Base-by-base conservation (phyloP, 2,329 filamentous ascomycete genomes). In the Calonectria pseudoreteaudii region DNA sequence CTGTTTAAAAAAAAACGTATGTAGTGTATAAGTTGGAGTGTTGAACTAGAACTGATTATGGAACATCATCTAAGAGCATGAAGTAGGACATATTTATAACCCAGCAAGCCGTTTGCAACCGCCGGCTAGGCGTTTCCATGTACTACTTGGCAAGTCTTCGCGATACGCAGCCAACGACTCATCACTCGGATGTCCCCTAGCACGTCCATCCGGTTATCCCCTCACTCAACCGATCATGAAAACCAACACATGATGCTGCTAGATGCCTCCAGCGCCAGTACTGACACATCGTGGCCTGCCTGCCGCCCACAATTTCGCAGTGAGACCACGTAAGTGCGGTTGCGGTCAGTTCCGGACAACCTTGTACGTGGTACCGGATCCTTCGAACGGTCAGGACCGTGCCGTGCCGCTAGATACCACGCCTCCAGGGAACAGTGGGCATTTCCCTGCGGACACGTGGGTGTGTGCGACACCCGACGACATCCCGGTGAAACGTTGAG, bases 371-470 rank as follows among this genome's bases (percentile, higher is more conserved):
- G n/a, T 30, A 16, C 14, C 28, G 18, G n/a, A 62, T 62, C 56
- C 56, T 62, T 62, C 56, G 56, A 62, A 62, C 56, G 56, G 34
- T 26, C 56, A 62, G 56, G 56, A 41, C 56, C 56, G 56, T n/a
- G 56, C 56, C 56, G 56, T 62, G 56, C 56, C 56, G 56, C 56
- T 62, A 23, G 56, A 62, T 60, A n/a, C 56, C 16, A 62, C 56
- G 34, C 56, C 23, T 26, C 20, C 9, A 26, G 14, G 56, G 36
- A 23, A 36, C 23, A 38, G 56, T 62, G n/a, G 34, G 23, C 23
- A 47, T 47, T 30, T 62, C 34, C 23, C 16, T 38, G 36, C 56
- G 7, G 13, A 62, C 56, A 62, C 56, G 56, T 62, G 56, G 34
- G 34, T 41, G 34, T 30, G 31, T 60, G 56, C 56, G 56, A 62